phyloP scores from a whole-genome alignment of 345 rosid species.

The Excoecaria cochinchinensis region DNA sequence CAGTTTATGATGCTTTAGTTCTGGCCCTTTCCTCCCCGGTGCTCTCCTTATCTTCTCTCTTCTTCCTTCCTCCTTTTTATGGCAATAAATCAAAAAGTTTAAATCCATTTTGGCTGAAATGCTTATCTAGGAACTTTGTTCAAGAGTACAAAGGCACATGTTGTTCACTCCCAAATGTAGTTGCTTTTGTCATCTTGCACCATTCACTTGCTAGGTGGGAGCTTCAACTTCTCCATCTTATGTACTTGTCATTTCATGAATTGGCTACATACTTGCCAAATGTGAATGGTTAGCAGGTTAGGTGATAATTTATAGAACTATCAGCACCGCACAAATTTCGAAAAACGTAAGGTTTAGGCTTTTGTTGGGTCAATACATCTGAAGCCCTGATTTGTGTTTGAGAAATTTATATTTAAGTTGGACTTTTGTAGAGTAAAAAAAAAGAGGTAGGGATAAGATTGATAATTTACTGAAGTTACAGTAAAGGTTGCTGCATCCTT shows the following conservation, averaged over 20 bases:
- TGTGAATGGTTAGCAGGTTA: no score
- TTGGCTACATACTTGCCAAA: no score
- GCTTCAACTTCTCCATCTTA: no score
- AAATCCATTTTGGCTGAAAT: neutral
- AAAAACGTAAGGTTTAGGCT: neutral
- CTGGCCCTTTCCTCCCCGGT: neutral
- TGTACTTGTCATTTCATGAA: no score
- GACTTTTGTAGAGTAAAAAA: neutral
- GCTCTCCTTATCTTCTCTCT: no score
- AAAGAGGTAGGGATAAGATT: neutral
- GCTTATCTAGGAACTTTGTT: neutral
- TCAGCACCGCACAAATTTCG: neutral
- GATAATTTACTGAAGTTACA: neutral
- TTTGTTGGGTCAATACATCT: no score
- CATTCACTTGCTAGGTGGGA: no score
- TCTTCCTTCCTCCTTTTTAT: neutral
- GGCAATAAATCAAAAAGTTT: neutral
- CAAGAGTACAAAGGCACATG: neutral
- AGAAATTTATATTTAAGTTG: no score
- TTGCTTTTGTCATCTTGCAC: no score
- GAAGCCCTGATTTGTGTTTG: neutral
- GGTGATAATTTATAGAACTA: no score
- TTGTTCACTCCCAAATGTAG: no score
- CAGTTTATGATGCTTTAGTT: neutral
- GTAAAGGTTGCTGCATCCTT: neutral